Percentiles rank a stretch among this genome's conserved stretches.
Conservation (phyloP, 176 grass and related monocot species). For the Oryza brachyantha region DNA sequence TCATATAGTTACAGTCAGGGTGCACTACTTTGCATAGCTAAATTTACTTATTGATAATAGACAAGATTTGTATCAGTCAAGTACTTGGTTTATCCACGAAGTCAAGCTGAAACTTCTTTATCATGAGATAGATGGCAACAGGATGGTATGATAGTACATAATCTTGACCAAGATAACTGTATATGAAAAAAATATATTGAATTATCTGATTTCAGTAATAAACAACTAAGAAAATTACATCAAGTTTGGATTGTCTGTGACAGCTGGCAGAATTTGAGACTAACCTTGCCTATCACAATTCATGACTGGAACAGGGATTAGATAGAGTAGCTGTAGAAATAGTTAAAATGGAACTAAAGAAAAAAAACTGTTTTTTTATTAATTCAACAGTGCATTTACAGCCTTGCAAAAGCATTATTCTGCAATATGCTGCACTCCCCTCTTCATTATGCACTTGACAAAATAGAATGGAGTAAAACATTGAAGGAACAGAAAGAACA, state of each 20-base stretch:
- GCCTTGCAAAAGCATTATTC: too few species aligned
- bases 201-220: not conserved
- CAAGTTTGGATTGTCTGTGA: not conserved
- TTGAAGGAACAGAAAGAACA: too few species aligned
- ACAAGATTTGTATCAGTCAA: constrained; percentile 5
- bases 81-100: not conserved
- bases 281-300: too few species aligned
- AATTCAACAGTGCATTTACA: too few species aligned
- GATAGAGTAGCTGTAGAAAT: too few species aligned
- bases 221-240: not conserved
- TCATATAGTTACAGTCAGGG: not conserved
- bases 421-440: too few species aligned
- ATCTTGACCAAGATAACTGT: not conserved
- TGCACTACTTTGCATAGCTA: not conserved
- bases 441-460: too few species aligned
- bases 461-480: too few species aligned
- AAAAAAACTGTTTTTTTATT: too few species aligned
- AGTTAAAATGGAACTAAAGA: too few species aligned
- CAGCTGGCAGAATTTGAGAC: not conserved
- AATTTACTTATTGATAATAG: not conserved
- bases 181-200: not conserved
- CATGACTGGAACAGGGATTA: not conserved
- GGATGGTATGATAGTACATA: not conserved
- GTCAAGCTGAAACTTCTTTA: constrained; percentile 3
- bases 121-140: not conserved